These are phyloP conservation scores for Botryotinia calthae DNA, from an alignment of 2,329 filamentous ascomycete species.

Conservation along the genomic window DNA sequence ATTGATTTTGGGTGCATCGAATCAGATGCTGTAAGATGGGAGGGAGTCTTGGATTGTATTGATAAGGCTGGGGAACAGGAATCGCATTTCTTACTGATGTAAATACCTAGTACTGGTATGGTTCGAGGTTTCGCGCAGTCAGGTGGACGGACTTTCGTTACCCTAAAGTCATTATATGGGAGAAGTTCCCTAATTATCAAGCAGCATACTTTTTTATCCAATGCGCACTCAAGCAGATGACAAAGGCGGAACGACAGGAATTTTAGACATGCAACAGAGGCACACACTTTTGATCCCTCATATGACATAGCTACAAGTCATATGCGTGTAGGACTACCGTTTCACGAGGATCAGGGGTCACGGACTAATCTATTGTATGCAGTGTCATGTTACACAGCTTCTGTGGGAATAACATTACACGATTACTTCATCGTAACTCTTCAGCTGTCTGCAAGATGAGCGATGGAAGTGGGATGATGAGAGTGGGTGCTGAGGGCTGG, in stretches of 20 bases:
- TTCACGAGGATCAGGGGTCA: not conserved
- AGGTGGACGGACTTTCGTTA: not conserved
- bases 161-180: not conserved
- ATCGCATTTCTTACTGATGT: not conserved
- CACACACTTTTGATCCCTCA: not conserved
- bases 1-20: not conserved
- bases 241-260: conserved; percentile 4
- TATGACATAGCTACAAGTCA: not conserved
- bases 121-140: not conserved
- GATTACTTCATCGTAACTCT: not conserved
- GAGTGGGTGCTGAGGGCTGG: not conserved
- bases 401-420: not conserved
- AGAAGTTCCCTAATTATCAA: not conserved
- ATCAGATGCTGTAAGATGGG: not conserved
- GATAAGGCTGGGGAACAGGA: not conserved
- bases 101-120: not conserved
- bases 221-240: no score
- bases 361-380: not conserved
- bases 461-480: not conserved
- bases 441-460: not conserved
- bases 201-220: not conserved
- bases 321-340: not conserved
- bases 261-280: conserved; percentile 7
- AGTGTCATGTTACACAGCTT: not conserved
- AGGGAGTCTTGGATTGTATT: not conserved